Conservation (phyloP, 495 filamentous ascomycete species). For the Penicillium crystallinum region DNA sequence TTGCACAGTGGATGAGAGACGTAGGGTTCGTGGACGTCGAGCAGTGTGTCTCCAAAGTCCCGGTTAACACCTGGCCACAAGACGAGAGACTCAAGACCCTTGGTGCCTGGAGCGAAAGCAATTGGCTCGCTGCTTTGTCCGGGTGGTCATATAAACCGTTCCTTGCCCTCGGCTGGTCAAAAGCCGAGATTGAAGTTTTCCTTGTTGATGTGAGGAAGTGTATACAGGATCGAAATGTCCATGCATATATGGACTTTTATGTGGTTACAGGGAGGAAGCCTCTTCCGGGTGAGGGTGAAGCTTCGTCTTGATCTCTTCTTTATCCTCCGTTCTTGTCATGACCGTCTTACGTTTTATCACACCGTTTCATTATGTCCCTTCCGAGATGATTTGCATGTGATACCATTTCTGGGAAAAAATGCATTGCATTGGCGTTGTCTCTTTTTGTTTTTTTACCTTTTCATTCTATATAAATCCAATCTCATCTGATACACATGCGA, state of each 20-base stretch:
- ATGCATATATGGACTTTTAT: constrained; percentile 50
- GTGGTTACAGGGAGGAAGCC: constrained; percentile 55
- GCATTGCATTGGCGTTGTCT: constrained; percentile 22
- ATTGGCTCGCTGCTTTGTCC: constrained; percentile 39
- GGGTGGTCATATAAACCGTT: constrained; percentile 46
- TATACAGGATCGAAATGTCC: constrained; percentile 49
- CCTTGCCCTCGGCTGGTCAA: constrained; percentile 41
- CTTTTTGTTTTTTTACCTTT: constrained; percentile 3
- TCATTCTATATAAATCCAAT: background rate
- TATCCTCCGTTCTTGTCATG: constrained; percentile 7
- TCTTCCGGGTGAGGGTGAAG: constrained; percentile 13
- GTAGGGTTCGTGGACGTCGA: constrained; percentile 61
- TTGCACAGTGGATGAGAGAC: constrained; percentile 53
- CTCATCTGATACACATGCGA: background rate
- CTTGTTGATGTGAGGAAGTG: constrained; percentile 54
- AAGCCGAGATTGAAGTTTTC: constrained; percentile 51
- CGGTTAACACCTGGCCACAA: constrained; percentile 55
- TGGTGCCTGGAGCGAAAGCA: constrained; percentile 40
- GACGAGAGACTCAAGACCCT: constrained; percentile 48
- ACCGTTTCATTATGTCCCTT: constrained; percentile 14
- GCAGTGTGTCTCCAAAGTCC: constrained; percentile 50
- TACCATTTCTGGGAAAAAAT: constrained; percentile 26
- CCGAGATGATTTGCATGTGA: constrained; percentile 31
- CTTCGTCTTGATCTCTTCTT: constrained; percentile 3
- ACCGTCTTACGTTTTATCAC: constrained; percentile 6